Conservation (phyloP, 805 yeast genomes). For the Saturnispora bothae region DNA sequence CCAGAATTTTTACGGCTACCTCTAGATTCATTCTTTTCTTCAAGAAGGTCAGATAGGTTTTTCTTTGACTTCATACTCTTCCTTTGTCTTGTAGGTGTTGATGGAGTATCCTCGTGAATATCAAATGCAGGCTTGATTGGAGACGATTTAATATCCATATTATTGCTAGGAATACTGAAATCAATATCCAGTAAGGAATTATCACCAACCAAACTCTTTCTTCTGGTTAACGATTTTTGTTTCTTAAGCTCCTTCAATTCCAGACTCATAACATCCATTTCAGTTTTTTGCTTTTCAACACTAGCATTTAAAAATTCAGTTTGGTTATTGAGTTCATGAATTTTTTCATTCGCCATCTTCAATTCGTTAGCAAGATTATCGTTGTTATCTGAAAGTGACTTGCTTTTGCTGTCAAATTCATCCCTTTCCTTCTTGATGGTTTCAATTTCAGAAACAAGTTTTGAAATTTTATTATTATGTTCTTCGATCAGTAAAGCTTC, state of each 20-base stretch:
- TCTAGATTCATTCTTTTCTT: too few species aligned
- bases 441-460: not conserved
- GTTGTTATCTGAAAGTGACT: not conserved
- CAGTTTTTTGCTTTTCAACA: too few species aligned
- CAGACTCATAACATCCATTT: too few species aligned
- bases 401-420: not conserved
- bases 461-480: not conserved
- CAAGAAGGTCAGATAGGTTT: conserved; percentile 2
- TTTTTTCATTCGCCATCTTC: not conserved
- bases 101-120: conserved; percentile 4
- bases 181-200: conserved; percentile 3
- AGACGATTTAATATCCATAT: conserved; percentile 3
- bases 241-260: too few species aligned
- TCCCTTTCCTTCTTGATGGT: conserved; percentile 1
- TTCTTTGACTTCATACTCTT: conserved; percentile 2
- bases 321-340: not conserved
- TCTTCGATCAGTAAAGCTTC: not conserved
- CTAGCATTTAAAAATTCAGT: too few species aligned
- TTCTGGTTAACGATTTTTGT: not conserved
- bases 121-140: conserved; percentile 5
- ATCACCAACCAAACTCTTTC: conserved; percentile 5
- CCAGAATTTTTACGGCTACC: not conserved
- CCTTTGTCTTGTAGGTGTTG: conserved; percentile 1
- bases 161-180: not conserved
- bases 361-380: not conserved